A percentile compares a stretch with the other conserved stretches of the same genome.
Evolutionary conservation across 225 moss, liverwort and hornwort genomes (phyloP).

Genomic region (Lunularia cruciata): DNA sequence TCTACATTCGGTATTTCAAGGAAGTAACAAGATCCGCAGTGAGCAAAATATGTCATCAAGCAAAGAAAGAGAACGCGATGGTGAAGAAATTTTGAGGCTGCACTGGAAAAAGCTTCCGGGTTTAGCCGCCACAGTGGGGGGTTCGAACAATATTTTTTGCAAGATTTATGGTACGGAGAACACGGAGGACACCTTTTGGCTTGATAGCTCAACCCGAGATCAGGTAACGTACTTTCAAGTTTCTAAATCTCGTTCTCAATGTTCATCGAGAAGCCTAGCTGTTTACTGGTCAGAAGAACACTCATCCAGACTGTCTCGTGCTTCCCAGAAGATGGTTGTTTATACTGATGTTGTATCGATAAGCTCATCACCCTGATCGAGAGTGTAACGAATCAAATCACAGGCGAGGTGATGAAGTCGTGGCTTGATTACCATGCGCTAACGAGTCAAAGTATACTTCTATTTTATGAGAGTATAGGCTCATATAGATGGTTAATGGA

Average conservation of each 20-base stretch:
- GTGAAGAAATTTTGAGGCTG: slow-evolving; percentile 47
- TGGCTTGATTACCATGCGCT: too few species aligned
- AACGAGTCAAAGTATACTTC: too few species aligned
- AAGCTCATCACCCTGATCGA: too few species aligned
- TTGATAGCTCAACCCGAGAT: slow-evolving; percentile 92
- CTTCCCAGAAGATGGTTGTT: too few species aligned
- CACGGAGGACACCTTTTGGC: slow-evolving; percentile 88
- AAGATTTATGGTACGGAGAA: slow-evolving; percentile 73
- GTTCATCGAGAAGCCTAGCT: too few species aligned
- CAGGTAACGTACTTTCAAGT: slow-evolving; percentile 50
- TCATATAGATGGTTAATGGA: too few species aligned
- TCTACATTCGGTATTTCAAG: neutral
- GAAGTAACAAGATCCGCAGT: neutral
- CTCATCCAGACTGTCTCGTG: too few species aligned
- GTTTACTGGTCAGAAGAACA: too few species aligned
- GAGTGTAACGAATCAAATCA: too few species aligned
- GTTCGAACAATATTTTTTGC: slow-evolving; percentile 81
- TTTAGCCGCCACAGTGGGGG: slow-evolving; percentile 66
- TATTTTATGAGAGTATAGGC: too few species aligned
- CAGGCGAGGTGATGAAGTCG: too few species aligned
- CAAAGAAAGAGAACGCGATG: slow-evolving; percentile 1
- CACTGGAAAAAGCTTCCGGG: slow-evolving; percentile 76
- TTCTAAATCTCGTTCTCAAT: neutral
- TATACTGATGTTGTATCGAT: too few species aligned
- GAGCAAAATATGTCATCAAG: neutral